Conservation (phyloP, 805 yeast species). For the Starmerella riodocensis region DNA sequence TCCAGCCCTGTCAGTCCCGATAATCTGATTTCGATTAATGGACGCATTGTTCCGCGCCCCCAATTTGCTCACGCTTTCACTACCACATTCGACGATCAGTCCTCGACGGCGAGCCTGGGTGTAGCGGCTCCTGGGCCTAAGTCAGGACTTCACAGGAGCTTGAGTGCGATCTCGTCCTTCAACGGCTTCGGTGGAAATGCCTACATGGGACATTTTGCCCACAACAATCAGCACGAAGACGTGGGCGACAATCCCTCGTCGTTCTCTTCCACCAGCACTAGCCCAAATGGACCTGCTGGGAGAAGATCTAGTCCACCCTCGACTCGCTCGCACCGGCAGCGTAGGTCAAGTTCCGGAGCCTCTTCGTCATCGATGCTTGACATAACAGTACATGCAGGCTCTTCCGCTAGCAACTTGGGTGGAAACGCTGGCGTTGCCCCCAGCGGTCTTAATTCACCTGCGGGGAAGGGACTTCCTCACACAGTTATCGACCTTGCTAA, state of each 20-base stretch:
- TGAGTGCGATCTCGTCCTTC: neutral
- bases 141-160: neutral
- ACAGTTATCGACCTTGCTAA: constrained; percentile 3
- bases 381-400: too few relatives aligned
- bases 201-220: neutral
- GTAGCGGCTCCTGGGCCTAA: neutral
- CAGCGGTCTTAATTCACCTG: neutral
- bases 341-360: constrained; percentile 14
- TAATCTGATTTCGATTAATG: neutral
- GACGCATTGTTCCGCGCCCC: neutral
- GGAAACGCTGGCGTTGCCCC: constrained; percentile 6
- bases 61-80: neutral
- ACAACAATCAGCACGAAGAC: neutral
- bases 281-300: neutral
- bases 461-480: neutral
- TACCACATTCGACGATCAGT: neutral
- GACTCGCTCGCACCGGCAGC: neutral
- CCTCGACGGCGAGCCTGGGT: neutral
- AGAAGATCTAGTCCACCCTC: neutral
- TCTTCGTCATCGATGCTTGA: constrained; percentile 7
- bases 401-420: too few relatives aligned
- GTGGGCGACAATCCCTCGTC: neutral
- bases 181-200: neutral
- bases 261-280: neutral
- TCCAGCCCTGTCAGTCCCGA: constrained; percentile 18